Evolutionary conservation across 2,329 filamentous ascomycete genomes (phyloP), one percentile per base, ranked within the genome.

Genomic region (Epichloe scottii): DNA sequence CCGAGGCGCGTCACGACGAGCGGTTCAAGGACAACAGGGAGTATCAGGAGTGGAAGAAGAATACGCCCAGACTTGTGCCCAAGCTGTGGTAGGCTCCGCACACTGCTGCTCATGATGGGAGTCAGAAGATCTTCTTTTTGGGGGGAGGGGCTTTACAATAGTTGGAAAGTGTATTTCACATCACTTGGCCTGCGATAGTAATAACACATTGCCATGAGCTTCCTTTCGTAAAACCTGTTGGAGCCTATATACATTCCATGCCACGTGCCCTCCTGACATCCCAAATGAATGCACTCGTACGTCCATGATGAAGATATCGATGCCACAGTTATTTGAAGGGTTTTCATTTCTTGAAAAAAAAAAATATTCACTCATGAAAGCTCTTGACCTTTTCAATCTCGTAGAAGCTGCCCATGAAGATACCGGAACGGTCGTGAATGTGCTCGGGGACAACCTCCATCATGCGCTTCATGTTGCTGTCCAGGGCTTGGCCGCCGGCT

Each of bases 381-480:
- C 81, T 73, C 69, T 95, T 95, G 59, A 97, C 88, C 77, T 95
- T 96, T 74, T 96, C 89, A 46, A 98, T 79, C 74, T 98, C 93
- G 56, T 95, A 87, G 60, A 85, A 89, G 61, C 89, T 95, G 57
- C 93, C 93, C 75, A 98, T 79, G 73, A 94, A 98, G 63, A 98
- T 96, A 58, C 93, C 93, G 19, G 89, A 90, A 64, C 84, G 81
- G 72, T 98, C 93, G 69, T 98, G 93, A 63, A 98, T 98, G 68
- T 88, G 78, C 68, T 95, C 85, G 2, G 93, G 93, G 1, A 88
- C 81, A 40, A 97, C 83, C 51, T 88, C 84, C 58, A 98, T 75
- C 85, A 98, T 90, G 54, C 91, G 81, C 58, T 81, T 73, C 89
- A 95, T 96, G 52, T 87, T 84, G 71, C 87, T 90, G 71, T 97